Percentiles rank a stretch among this genome's conserved stretches.
Conservation (phyloP, 2,329 filamentous ascomycete species). For the Tolypocladium paradoxum region DNA sequence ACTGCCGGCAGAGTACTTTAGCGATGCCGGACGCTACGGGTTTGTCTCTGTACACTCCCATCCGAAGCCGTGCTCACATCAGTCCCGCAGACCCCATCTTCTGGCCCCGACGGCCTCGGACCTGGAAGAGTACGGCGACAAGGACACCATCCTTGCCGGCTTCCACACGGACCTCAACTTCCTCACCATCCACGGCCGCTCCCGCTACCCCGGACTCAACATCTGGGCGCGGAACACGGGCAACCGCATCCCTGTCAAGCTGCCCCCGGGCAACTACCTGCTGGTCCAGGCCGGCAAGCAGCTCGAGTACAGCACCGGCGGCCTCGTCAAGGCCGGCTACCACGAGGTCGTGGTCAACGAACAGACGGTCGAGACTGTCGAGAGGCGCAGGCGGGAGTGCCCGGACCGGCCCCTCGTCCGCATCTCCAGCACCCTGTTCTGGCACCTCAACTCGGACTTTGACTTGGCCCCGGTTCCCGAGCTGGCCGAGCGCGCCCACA, state of each 20-base stretch:
- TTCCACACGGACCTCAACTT: slow-evolving; percentile 58
- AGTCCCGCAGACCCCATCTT: slow-evolving; percentile 39
- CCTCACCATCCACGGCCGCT: slow-evolving; percentile 53
- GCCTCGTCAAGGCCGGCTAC: slow-evolving; percentile 49
- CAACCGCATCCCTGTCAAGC: slow-evolving; percentile 45
- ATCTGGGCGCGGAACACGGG: slow-evolving; percentile 56
- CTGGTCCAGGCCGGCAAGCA: slow-evolving; percentile 54
- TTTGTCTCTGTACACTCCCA: slow-evolving; percentile 12
- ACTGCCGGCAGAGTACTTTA: slow-evolving; percentile 41
- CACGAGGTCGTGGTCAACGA: slow-evolving; percentile 52
- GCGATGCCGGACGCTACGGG: slow-evolving; percentile 44
- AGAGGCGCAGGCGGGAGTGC: slow-evolving; percentile 25
- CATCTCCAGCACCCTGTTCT: slow-evolving; percentile 52
- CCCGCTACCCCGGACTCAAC: slow-evolving; percentile 49
- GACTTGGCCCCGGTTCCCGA: slow-evolving; percentile 40
- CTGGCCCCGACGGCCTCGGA: slow-evolving; percentile 51
- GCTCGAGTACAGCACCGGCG: slow-evolving; percentile 50
- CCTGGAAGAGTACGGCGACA: slow-evolving; percentile 38
- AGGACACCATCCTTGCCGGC: slow-evolving; percentile 49
- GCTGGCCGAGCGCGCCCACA: slow-evolving; percentile 32
- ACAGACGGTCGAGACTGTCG: slow-evolving; percentile 36
- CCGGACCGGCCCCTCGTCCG: slow-evolving; percentile 42
- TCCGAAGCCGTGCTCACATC: background rate
- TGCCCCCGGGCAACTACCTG: slow-evolving; percentile 45
- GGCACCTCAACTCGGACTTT: slow-evolving; percentile 47